These are phyloP conservation scores for Lentinus polychrous DNA, from an alignment of 1,284 basidiomycete species.

Conservation along the genomic window DNA sequence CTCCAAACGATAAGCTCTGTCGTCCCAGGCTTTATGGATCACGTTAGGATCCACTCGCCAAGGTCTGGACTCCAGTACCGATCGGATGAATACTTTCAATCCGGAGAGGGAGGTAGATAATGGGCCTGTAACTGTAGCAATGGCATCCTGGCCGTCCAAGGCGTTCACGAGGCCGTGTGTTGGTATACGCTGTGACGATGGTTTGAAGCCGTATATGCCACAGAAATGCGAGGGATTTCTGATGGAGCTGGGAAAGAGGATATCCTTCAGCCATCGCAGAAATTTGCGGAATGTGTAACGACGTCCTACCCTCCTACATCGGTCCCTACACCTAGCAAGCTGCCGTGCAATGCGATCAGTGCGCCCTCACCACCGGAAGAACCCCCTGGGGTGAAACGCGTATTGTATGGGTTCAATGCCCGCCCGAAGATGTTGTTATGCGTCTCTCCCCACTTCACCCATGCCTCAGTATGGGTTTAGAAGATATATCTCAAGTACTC, in stretches of 20 bases:
- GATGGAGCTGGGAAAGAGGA: neutral
- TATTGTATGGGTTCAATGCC: slow-evolving; percentile 67
- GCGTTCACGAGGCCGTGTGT: slow-evolving; percentile 40
- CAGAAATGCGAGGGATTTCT: slow-evolving; percentile 26
- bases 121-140: slow-evolving; percentile 50
- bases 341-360: slow-evolving; percentile 67
- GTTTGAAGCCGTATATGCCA: slow-evolving; percentile 47
- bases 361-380: slow-evolving; percentile 79
- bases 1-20: slow-evolving; percentile 32
- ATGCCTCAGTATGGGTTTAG: neutral
- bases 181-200: slow-evolving; percentile 48
- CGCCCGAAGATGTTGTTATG: slow-evolving; percentile 53
- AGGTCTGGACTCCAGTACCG: slow-evolving; percentile 36
- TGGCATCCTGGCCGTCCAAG: slow-evolving; percentile 44
- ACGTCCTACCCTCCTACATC: slow-evolving; percentile 59
- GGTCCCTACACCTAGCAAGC: slow-evolving; percentile 72
- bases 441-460: slow-evolving; percentile 32
- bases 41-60: slow-evolving; percentile 48
- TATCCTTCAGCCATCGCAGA: too few relatives aligned
- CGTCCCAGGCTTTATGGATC: slow-evolving; percentile 42
- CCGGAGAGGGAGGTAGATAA: slow-evolving; percentile 39
- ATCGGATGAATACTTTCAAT: slow-evolving; percentile 42
- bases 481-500: neutral
- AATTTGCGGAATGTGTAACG: neutral
- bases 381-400: slow-evolving; percentile 66